Base-by-base conservation (phyloP, 345 rosid genomes). In the Sisymbrium irio region DNA sequence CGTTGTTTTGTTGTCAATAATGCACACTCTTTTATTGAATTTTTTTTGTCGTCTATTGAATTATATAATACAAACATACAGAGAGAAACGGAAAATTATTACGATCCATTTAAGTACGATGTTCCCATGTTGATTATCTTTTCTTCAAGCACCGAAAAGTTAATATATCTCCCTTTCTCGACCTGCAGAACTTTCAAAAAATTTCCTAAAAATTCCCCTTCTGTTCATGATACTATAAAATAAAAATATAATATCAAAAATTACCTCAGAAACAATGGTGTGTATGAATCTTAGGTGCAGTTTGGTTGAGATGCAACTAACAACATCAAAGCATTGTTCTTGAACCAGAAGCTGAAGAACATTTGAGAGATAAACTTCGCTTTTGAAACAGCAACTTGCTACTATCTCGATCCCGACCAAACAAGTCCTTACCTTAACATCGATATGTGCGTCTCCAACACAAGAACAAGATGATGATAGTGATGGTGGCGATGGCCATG, bases 201-300 rank as follows among this genome's bases (percentile, higher is more conserved):
- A 5, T 12, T 20, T 49, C 15, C 10, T 30, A 14, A 0, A 6
- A 15, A 41, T 11, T 54, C 0, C 13, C 9, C 35, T 6, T 71
- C 7, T 60, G 32, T 6, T 49, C 32, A 28, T 49, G 28, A 39
- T 61, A 17, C 22, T 22, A 3, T 22, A 22, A 22, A 36, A 18
- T 7, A 28, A 65, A 62, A 51, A 32, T 9, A 35, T 6, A 28
- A 30, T 33, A 42, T 11, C 13, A 9, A 12, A 8, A 20, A 47
- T 19, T 68, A 75, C 79, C 79, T 75, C 49, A 22, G 41, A 41
- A 54, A 60, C 9, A 61, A 75, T 75, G 18, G 68, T 75, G 74
- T 75, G 74, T 15, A 68, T 7, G 32, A 75, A 22, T 68, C 69
- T 68, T 62, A 33, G 12, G 10, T 62, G 22, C 6, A 32, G 17